Base-by-base conservation (phyloP, 768 basidiomycete genomes). In the Polyporus arcularius region DNA sequence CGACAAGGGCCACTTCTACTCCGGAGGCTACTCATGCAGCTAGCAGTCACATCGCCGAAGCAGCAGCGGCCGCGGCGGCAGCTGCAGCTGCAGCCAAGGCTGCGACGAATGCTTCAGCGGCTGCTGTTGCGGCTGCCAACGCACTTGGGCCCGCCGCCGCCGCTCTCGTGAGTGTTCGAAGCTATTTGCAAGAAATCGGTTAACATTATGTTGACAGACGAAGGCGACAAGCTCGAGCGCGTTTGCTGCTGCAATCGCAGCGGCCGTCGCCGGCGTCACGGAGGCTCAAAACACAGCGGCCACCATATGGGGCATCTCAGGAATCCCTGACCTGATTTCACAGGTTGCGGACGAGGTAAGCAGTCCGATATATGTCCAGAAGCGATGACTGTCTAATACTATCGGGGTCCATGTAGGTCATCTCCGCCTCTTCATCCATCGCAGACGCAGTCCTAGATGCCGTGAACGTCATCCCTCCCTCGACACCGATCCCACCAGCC, bases 121-220 rank as follows among this genome's bases (percentile, higher is more conserved):
- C 40, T 0, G 49, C 49, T 8, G 41, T 51, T 9, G 15, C 40
- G 1, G 48, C 57, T 21, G 57, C 57, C 1, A 50, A 31, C 12
- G 48, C 48, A 8, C 49, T 57, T 9, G 56, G 6, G 8, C 56
- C 56, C 18, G 56, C 56, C 14, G 56, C 56, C 4, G 57, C 48
- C 2, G 57, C 57, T n/a, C 28, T 58, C 16, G 57, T 58, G 35
- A 15, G 57, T 51, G 8, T 2, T 38, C 9, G 3, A 5, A 3
- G 18, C 2, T 41, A 31, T 3, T 15, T 48, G 9, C 18, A 15
- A 26, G 21, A 26, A 26, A 26, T 26, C 2, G 2, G 21, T 26
- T 26, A 2, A 26, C 21, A 26, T 26, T 26, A 1, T 26, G 21
- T 26, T 26, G 21, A 26, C 21, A 58, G 57, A 42, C 51, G 5